phyloP scores from a whole-genome alignment of 1,284 basidiomycete species.

The Neonothopanus nambi region DNA sequence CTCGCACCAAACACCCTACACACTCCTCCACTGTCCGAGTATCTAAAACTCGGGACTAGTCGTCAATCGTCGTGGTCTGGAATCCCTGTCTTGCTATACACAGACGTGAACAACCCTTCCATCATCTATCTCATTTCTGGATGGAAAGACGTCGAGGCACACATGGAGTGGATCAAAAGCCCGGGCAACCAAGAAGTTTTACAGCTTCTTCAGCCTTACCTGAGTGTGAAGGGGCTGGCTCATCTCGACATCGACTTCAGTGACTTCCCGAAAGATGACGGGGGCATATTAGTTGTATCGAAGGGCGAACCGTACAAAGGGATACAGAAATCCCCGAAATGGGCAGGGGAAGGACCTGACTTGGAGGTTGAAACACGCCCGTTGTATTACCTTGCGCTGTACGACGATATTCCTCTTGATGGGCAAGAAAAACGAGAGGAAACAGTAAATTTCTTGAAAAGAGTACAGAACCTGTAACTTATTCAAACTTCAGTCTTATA shows the following conservation, averaged over 20 bases:
- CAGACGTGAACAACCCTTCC: conserved; percentile 22
- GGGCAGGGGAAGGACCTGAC: conserved; percentile 1
- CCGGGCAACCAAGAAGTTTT: conserved; percentile 41
- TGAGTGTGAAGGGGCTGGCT: conserved; percentile 36
- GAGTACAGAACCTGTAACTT: background rate
- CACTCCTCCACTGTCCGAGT: conserved; percentile 17
- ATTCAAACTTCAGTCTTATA: too few relatives aligned
- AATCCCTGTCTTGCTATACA: conserved; percentile 40
- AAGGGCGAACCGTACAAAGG: background rate
- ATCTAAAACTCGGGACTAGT: conserved; percentile 28
- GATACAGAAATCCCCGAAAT: background rate
- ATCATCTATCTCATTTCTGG: conserved; percentile 43
- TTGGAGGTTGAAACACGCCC: conserved; percentile 6
- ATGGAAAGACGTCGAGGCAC: conserved; percentile 42
- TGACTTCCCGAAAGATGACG: conserved; percentile 24
- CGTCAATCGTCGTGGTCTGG: conserved; percentile 41
- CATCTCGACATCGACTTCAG: conserved; percentile 42
- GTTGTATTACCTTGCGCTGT: background rate
- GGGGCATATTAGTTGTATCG: conserved; percentile 5
- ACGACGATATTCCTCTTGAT: background rate
- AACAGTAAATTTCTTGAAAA: too few relatives aligned
- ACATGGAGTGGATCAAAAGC: conserved; percentile 43
- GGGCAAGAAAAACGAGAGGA: background rate
- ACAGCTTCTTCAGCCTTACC: conserved; percentile 27
- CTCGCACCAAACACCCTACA: conserved; percentile 22